phyloP scores from a whole-genome alignment of 129 eudicot species.

The Pittosporum tobira region DNA sequence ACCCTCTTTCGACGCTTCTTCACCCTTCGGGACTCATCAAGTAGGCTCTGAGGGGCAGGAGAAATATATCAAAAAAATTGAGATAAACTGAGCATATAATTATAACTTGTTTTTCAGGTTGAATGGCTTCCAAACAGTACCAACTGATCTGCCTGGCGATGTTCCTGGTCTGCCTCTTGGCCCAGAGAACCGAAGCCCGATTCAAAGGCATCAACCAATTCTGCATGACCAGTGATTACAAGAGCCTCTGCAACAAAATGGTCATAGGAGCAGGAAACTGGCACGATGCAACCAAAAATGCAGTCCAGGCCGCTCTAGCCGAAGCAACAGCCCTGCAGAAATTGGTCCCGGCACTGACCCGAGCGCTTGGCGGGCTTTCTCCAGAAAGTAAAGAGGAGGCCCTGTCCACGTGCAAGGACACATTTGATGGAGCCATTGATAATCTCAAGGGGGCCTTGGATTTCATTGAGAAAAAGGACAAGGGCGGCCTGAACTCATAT shows the following conservation, averaged over 20 bases:
- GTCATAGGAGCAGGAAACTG: conserved; percentile 10
- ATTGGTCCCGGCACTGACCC: background rate
- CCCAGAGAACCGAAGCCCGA: background rate
- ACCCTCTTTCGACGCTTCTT: conserved; percentile 4
- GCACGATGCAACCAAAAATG: conserved; percentile 16
- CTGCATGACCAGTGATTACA: conserved; percentile 17
- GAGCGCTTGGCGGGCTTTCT: background rate
- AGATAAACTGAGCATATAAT: background rate
- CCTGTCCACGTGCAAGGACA: conserved; percentile 5
- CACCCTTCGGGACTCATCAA: conserved; percentile 5
- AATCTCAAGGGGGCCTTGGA: background rate
- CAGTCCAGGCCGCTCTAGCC: conserved; percentile 3
- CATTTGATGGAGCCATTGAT: conserved; percentile 9
- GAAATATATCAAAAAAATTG: background rate
- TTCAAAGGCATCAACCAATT: conserved; percentile 5
- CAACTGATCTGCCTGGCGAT: background rate
- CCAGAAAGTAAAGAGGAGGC: background rate
- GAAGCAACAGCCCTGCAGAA: background rate
- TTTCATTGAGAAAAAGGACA: background rate
- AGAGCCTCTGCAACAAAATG: conserved; percentile 11
- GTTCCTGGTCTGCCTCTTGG: background rate
- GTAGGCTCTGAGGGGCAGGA: conserved; percentile 9
- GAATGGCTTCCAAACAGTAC: conserved; percentile 4
- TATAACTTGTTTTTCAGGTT: conserved; percentile 4
- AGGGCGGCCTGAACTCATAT: conserved; percentile 9